A percentile compares a stretch with the other conserved stretches of the same genome.
phyloP scores from a whole-genome alignment of 768 basidiomycete genomes.

The Tubosaeta brunneosetosa region DNA sequence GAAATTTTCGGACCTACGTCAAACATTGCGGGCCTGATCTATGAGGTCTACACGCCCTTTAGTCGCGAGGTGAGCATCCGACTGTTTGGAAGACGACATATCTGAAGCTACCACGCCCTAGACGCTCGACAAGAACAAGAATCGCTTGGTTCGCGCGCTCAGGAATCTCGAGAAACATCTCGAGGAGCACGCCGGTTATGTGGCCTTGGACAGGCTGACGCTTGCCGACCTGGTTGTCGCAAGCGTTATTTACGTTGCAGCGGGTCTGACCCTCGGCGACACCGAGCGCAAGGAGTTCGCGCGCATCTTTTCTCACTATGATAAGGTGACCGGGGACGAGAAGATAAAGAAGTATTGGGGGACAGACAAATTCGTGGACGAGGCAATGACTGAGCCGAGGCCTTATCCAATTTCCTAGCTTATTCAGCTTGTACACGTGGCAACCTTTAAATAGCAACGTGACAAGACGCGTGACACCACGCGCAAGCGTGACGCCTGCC shows the following conservation, averaged over 20 bases:
- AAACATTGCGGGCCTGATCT: not conserved
- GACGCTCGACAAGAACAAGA: not conserved
- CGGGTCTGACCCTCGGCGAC: conserved; percentile 1
- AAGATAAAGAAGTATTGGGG: not conserved
- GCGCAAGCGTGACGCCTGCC: conserved; percentile 2
- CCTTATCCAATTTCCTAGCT: no score
- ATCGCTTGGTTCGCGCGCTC: conserved; percentile 7
- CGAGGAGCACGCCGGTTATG: conserved; percentile 1
- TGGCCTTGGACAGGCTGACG: conserved; percentile 12
- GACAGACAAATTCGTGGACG: not conserved
- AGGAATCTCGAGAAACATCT: conserved; percentile 14
- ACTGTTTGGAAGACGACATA: no score
- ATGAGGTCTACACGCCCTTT: not conserved
- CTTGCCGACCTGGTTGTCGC: conserved; percentile 19
- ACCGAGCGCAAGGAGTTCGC: conserved; percentile 12
- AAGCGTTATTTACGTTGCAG: not conserved
- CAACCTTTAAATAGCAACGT: no score
- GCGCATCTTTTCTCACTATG: conserved; percentile 4
- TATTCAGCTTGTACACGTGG: no score
- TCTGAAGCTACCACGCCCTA: not conserved
- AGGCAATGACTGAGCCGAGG: no score
- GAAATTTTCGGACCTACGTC: not conserved
- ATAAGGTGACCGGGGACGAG: conserved; percentile 6
- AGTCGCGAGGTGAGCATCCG: not conserved
- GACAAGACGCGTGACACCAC: not conserved